These are phyloP conservation scores for Tolypocladium nubicola DNA, from an alignment of 2,329 filamentous ascomycete genomes.

Conservation along the genomic window DNA sequence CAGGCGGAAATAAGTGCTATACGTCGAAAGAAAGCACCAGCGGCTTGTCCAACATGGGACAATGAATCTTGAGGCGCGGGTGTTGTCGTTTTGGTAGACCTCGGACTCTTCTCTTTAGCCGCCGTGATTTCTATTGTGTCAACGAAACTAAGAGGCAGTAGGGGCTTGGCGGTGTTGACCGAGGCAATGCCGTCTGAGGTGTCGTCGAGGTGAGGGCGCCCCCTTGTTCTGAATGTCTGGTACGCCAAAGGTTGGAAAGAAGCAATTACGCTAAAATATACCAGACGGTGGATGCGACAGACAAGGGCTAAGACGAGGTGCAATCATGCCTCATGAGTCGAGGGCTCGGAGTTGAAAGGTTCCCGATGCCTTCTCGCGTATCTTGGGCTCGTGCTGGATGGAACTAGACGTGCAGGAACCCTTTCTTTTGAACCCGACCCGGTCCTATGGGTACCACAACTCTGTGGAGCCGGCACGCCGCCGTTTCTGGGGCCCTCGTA, in stretches of 20 bases:
- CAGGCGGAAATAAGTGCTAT: neutral
- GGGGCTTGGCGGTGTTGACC: neutral
- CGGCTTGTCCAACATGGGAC: neutral
- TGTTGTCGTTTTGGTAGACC: neutral
- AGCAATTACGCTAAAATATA: no score
- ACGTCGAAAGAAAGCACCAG: neutral
- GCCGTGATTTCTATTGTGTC: no score
- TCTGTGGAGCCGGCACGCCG: neutral
- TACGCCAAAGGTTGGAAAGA: no score
- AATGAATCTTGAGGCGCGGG: no score
- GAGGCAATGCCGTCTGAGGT: neutral
- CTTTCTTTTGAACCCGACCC: neutral
- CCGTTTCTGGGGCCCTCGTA: neutral
- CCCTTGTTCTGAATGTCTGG: no score
- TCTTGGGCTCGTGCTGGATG: neutral
- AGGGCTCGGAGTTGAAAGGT: neutral
- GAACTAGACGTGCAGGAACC: neutral
- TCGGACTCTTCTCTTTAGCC: neutral
- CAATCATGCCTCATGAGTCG: neutral
- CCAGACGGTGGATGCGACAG: neutral
- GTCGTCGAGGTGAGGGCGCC: neutral
- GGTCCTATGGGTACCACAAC: neutral
- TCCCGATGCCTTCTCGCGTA: neutral
- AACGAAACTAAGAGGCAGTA: neutral
- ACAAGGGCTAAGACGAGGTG: neutral